Base-by-base conservation (phyloP, 176 grass and related monocot genomes). In the Themeda triandra region DNA sequence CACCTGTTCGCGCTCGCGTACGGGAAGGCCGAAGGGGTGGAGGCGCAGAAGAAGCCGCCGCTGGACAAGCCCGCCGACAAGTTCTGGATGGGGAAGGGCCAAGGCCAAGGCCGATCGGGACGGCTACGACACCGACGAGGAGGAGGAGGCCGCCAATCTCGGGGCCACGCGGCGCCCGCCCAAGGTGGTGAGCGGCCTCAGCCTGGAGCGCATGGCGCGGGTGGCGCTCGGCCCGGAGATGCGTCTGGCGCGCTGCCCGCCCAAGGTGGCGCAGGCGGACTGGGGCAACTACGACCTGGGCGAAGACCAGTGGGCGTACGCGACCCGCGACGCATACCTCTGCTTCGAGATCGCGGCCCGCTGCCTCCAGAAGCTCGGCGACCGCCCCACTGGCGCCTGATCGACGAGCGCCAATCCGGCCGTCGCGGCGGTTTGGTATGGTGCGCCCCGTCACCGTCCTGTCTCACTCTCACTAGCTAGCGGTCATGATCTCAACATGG, bases 151-250 rank as follows among this genome's bases (percentile, higher is more conserved):
- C 33, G 71, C 54, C 51, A 13, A 68, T 27, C 23, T 13, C 37
- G 46, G 41, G 28, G 17, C 21, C 23, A 45, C 69, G 13, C 5
- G 13, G 66, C 56, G 66, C 4, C 25, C 80, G 36, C 46, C 51
- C 4, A 82, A 88, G 81, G 67, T 80, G 73, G 77, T 89, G 25
- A 35, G 41, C 15, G 72, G 53, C 31, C 72, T 85, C 11, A 77
- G 56, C 63, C 80, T 88, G n/a, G 81, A 85, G 60, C 56, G 75
- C 69, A 76, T 92, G 69, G 82, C 80, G 31, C 69, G 12, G 35
- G 83, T 86, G 67, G 83, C 86, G 4, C 49, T 86, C 29, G 87
- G 82, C 4, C 67, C n/a, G 25, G 80, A 88, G 51, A 83, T 88
- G 80, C 51, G 75, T 45, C 68, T 87, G n/a, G 72, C 63, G 41